Evolutionary conservation across 1,284 basidiomycete genomes (phyloP), one percentile per base, ranked within the genome.

Genomic region (Ceratobasidium sp.): DNA sequence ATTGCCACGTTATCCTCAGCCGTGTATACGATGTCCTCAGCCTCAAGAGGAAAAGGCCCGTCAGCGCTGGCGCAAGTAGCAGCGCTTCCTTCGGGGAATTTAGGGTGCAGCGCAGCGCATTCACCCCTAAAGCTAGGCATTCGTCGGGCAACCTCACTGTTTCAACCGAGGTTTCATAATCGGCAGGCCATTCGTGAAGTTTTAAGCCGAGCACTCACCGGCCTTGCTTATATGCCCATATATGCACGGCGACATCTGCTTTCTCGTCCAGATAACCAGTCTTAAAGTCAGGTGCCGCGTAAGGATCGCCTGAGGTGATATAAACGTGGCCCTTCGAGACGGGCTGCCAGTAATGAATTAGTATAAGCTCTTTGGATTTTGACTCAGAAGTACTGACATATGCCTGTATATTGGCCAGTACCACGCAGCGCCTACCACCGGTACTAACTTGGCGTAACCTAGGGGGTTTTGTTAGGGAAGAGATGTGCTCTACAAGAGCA

Each of bases 251-350:
- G 81, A 91, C 91, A 85, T 92, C 91, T 33, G 91, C 91, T 86
- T 91, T 91, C 85, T 92, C 84, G 86, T 92, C 92, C 90, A 93
- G 90, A 88, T 92, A 92, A 33, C 91, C 91, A 79, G 88, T 89
- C 84, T 93, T 91, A 82, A 92, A 92, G 84, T 84, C 86, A 3
- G 92, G 91, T 79, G 89, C 89, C 81, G 85, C 85, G 84, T 92
- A 92, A 3, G 91, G 91, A 84, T 87, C 90, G 54, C 86, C 78
- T 42, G 89, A 90, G 69, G 84, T 82, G 83, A 92, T 89, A 82
- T 93, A 91, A 81, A 93, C 92, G 42, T 42, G 81, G 40, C 48
- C 68, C n/a, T n/a, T n/a, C n/a, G n/a, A n/a, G n/a, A n/a, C n/a
- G n/a, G n/a, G n/a, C n/a, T n/a, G n/a, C n/a, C n/a, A n/a, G n/a